Evolutionary conservation across 345 rosid species (phyloP).

Genomic region (Heritiera fomes): DNA sequence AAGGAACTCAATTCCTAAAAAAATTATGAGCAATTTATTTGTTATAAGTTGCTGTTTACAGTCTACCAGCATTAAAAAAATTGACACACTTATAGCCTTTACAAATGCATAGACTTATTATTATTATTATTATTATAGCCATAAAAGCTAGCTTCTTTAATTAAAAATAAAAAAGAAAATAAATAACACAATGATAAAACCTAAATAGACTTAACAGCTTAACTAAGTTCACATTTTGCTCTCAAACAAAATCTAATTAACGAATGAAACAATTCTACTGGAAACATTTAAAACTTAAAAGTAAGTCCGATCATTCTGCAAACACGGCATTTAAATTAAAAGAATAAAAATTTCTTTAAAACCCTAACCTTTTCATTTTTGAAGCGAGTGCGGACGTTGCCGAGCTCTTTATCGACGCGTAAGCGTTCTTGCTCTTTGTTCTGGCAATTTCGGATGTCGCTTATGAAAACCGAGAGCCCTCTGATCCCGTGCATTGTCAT

Average conservation of each 20-base stretch:
- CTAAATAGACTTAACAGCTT: background rate
- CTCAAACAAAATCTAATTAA: background rate
- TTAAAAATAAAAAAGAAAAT: background rate
- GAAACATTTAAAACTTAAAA: background rate
- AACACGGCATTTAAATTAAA: background rate
- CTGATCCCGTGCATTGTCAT: constrained; percentile 70
- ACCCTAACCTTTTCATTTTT: constrained; percentile 82
- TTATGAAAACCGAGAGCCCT: constrained; percentile 95
- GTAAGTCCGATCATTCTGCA: background rate
- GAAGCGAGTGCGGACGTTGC: constrained; percentile 95
- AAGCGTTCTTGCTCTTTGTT: constrained; percentile 96
- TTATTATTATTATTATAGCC: background rate
- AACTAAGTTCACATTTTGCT: constrained; percentile 3
- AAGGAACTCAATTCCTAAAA: background rate
- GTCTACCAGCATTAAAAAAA: background rate
- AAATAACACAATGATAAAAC: background rate
- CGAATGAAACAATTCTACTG: background rate
- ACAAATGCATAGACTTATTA: background rate
- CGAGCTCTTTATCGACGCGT: constrained; percentile 98
- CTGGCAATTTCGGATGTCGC: constrained; percentile 97
- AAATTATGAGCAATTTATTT: background rate
- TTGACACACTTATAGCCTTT: background rate
- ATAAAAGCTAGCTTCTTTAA: background rate
- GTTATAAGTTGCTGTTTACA: background rate
- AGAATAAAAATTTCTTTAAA: background rate